Evolutionary conservation across 129 eudicot genomes (phyloP).

Genomic region (Flaveria ramosissima): DNA sequence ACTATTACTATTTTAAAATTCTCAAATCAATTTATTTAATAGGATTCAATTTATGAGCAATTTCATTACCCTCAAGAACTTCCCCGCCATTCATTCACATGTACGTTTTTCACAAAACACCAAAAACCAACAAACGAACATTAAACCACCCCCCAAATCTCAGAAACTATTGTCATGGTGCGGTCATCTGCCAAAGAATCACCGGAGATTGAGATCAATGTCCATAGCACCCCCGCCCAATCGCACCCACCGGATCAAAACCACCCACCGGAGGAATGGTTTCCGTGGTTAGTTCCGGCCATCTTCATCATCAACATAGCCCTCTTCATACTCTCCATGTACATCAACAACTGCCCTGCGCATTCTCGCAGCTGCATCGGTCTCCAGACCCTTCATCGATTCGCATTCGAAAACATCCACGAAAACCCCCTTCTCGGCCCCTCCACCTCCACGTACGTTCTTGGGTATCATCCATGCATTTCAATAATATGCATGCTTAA

Average conservation of each 20-base stretch:
- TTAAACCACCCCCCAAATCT: constrained; percentile 22
- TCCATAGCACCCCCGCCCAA: constrained; percentile 26
- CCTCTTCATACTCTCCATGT: constrained; percentile 52
- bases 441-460: constrained; percentile 61
- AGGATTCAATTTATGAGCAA: not conserved
- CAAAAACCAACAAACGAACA: not conserved
- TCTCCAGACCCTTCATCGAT: constrained; percentile 40
- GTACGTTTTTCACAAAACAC: constrained; percentile 16
- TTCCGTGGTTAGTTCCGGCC: constrained; percentile 64
- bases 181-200: constrained; percentile 30
- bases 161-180: constrained; percentile 30
- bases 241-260: constrained; percentile 7
- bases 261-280: constrained; percentile 36
- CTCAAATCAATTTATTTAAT: no score
- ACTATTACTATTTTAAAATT: no score
- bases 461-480: not conserved
- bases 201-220: constrained; percentile 39
- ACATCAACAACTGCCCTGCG: constrained; percentile 62
- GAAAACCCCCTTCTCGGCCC: constrained; percentile 93
- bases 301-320: constrained; percentile 42
- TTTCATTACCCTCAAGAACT: not conserved
- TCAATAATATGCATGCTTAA: not conserved
- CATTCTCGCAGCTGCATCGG: constrained; percentile 50
- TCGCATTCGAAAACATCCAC: constrained; percentile 52
- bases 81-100: constrained; percentile 10